These are phyloP conservation scores for Colletotrichum somersetense DNA, from an alignment of 2,329 filamentous ascomycete species.

Conservation along the genomic window DNA sequence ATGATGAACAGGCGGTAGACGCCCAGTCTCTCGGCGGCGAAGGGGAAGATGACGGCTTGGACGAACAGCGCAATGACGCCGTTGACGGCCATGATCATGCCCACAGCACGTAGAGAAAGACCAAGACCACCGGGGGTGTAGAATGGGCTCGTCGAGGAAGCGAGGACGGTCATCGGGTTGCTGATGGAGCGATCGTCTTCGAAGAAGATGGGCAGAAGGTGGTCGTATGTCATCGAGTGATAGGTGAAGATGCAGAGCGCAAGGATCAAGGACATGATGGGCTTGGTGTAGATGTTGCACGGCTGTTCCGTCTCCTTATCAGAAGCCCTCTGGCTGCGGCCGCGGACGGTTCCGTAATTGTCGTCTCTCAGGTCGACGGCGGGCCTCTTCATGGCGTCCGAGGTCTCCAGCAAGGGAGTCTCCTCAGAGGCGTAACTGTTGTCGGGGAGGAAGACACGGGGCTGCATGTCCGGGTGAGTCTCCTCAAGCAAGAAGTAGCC, in stretches of 20 bases:
- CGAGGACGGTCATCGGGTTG: constrained; percentile 51
- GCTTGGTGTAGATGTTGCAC: constrained; percentile 64
- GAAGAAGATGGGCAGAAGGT: constrained; percentile 91
- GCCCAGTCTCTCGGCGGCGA: constrained; percentile 69
- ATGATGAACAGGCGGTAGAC: constrained; percentile 71
- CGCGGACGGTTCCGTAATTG: constrained; percentile 79
- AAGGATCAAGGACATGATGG: constrained; percentile 81
- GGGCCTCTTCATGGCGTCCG: constrained; percentile 79
- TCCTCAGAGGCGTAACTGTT: constrained; percentile 69
- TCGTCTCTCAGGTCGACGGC: constrained; percentile 81
- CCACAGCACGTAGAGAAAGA: constrained; percentile 72
- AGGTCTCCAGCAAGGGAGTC: constrained; percentile 81
- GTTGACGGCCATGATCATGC: constrained; percentile 71
- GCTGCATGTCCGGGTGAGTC: constrained; percentile 74
- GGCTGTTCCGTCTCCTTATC: constrained; percentile 51
- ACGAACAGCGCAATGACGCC: constrained; percentile 70
- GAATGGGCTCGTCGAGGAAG: constrained; percentile 58
- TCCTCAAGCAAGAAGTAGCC: constrained; percentile 88
- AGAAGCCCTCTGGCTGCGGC: constrained; percentile 51
- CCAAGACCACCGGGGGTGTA: constrained; percentile 73
- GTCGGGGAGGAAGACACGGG: constrained; percentile 53
- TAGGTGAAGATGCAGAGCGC: constrained; percentile 92
- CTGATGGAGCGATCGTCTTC: constrained; percentile 75
- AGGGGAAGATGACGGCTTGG: constrained; percentile 71
- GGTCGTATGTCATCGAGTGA: constrained; percentile 95